Evolutionary conservation across 164 flowering plant species (phyloP), one percentile per base, ranked within the genome.

Genomic region (Sedum album): DNA sequence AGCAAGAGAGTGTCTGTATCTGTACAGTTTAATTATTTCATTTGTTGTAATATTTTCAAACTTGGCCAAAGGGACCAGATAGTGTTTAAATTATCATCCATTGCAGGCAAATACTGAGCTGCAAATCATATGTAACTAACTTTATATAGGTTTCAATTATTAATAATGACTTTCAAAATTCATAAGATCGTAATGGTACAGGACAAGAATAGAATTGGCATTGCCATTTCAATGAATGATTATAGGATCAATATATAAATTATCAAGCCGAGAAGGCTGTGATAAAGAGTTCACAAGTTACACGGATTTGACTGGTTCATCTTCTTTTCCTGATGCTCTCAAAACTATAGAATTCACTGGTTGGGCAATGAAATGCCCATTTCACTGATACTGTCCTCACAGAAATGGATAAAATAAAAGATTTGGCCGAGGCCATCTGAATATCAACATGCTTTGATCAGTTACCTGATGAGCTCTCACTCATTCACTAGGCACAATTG

Each of bases 1-100:
- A 46, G 21, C 53, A 48, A 17, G 17, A 15, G n/a, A 15, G 53
- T n/a, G n/a, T n/a, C n/a, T n/a, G n/a, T n/a, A n/a, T 48, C 21
- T 48, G 53, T 48, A 48, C 53, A 48, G 23, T 11, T 48, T 48
- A 48, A 85, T 83, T 82, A 78, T 79, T 83, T 86, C 81, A 83
- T 86, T 84, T 79, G 69, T 85, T 83, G 69, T 61, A n/a, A n/a
- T n/a, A n/a, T n/a, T n/a, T n/a, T n/a, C n/a, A n/a, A n/a, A n/a
- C n/a, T n/a, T n/a, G n/a, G n/a, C n/a, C n/a, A n/a, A n/a, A n/a
- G n/a, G n/a, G n/a, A n/a, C n/a, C n/a, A n/a, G n/a, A n/a, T n/a
- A n/a, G n/a, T n/a, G n/a, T n/a, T n/a, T n/a, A n/a, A n/a, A n/a
- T n/a, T n/a, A n/a, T n/a, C n/a, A n/a, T n/a, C n/a, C n/a, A n/a